phyloP scores from a whole-genome alignment of 768 basidiomycete genomes.

The Terana coerulea region DNA sequence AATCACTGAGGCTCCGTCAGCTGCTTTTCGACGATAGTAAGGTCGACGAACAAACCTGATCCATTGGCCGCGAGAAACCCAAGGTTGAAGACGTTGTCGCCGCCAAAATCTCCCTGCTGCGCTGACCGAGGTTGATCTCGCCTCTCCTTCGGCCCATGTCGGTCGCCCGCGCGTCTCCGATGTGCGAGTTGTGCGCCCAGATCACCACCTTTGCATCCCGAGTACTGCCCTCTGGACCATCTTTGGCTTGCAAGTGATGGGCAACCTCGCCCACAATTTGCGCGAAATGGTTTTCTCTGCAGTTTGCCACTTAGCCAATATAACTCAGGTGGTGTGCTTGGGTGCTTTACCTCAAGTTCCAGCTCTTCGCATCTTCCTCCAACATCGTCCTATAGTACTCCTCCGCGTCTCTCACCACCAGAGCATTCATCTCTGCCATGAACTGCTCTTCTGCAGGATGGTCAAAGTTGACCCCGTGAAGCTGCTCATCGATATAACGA shows the following conservation, averaged over 20 bases:
- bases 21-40: not conserved
- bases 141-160: constrained; percentile 26
- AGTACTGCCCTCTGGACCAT: no score
- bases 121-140: constrained; percentile 27
- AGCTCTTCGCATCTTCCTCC: constrained; percentile 22
- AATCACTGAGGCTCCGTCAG: constrained; percentile 14
- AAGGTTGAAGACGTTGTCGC: constrained; percentile 24
- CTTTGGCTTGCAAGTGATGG: constrained; percentile 13
- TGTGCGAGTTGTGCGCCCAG: constrained; percentile 31
- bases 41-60: constrained; percentile 21
- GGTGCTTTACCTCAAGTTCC: constrained; percentile 22
- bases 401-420: constrained; percentile 27
- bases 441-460: constrained; percentile 25
- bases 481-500: constrained; percentile 19
- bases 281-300: constrained; percentile 24
- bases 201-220: constrained; percentile 24
- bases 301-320: not conserved
- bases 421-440: constrained; percentile 28
- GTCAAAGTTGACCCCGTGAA: not conserved
- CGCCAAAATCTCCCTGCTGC: constrained; percentile 26
- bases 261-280: constrained; percentile 15
- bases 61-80: constrained; percentile 26
- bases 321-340: no score
- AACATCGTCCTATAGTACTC: constrained; percentile 29
- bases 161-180: constrained; percentile 27